Evolutionary conservation across 2,329 filamentous ascomycete species (phyloP).

Genomic region (Zasmidium angulare): DNA sequence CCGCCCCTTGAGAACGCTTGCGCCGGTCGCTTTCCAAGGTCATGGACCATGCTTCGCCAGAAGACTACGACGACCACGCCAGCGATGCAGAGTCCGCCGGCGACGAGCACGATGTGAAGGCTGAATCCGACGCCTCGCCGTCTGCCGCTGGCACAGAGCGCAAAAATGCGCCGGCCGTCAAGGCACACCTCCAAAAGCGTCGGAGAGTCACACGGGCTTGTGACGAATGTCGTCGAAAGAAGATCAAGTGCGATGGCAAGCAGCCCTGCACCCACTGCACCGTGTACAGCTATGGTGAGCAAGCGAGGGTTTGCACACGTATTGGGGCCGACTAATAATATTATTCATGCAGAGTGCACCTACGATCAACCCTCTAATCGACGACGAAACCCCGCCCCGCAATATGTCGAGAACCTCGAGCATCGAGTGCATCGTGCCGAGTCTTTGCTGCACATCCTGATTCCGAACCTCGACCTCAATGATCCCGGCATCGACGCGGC

Average conservation of each 20-base stretch:
- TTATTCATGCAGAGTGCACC: slow-evolving; percentile 71
- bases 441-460: slow-evolving; percentile 71
- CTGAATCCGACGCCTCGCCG: slow-evolving; percentile 30
- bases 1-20: neutral
- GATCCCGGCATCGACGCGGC: slow-evolving; percentile 79
- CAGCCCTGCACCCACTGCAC: slow-evolving; percentile 81
- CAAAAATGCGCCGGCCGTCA: slow-evolving; percentile 22
- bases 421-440: slow-evolving; percentile 80
- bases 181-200: slow-evolving; percentile 56
- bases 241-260: slow-evolving; percentile 57
- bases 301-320: neutral
- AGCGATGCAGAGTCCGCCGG: slow-evolving; percentile 33
- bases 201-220: slow-evolving; percentile 86
- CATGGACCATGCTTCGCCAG: slow-evolving; percentile 34
- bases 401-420: slow-evolving; percentile 90
- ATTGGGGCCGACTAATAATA: neutral
- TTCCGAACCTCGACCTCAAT: slow-evolving; percentile 80
- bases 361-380: slow-evolving; percentile 95
- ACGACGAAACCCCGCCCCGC: slow-evolving; percentile 83
- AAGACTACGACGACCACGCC: slow-evolving; percentile 33
- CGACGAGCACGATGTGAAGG: slow-evolving; percentile 32
- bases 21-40: slow-evolving; percentile 5
- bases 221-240: slow-evolving; percentile 76
- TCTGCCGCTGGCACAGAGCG: slow-evolving; percentile 12
- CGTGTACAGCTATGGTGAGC: slow-evolving; percentile 93